These are phyloP conservation scores for Geotrichum aggregatum DNA, from an alignment of 1,139 yeast genomes.

Conservation along the genomic window DNA sequence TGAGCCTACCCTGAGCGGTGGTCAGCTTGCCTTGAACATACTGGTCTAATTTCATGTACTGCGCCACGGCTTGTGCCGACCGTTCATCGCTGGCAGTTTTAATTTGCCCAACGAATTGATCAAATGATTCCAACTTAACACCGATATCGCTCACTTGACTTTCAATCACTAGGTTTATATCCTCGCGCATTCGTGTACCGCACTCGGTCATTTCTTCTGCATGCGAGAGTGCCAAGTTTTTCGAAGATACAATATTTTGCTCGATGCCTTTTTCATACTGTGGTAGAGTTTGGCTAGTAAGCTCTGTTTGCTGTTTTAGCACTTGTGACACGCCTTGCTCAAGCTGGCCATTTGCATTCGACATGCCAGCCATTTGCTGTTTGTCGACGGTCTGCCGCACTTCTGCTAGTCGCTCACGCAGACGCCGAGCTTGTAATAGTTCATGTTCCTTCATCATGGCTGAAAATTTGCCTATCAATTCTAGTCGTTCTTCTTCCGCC, in stretches of 20 bases:
- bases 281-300: neutral
- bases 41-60: neutral
- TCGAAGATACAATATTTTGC: neutral
- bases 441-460: constrained; percentile 14
- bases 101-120: neutral
- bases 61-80: neutral
- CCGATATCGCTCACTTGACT: constrained; percentile 4
- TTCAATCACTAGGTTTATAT: neutral
- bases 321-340: constrained; percentile 6
- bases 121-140: neutral
- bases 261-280: neutral
- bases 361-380: neutral
- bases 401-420: constrained; percentile 1
- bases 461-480: constrained; percentile 15
- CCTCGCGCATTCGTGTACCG: constrained; percentile 2
- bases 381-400: neutral
- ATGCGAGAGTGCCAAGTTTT: neutral
- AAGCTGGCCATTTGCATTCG: neutral
- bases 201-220: neutral
- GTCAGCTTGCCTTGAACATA: neutral
- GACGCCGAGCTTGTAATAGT: constrained; percentile 1
- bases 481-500: constrained; percentile 14
- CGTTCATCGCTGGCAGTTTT: neutral
- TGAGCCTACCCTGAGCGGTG: neutral
- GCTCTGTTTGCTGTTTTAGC: neutral